Evolutionary conservation across 2,329 filamentous ascomycete genomes (phyloP).

Genomic region (Ophiostoma quercus): DNA sequence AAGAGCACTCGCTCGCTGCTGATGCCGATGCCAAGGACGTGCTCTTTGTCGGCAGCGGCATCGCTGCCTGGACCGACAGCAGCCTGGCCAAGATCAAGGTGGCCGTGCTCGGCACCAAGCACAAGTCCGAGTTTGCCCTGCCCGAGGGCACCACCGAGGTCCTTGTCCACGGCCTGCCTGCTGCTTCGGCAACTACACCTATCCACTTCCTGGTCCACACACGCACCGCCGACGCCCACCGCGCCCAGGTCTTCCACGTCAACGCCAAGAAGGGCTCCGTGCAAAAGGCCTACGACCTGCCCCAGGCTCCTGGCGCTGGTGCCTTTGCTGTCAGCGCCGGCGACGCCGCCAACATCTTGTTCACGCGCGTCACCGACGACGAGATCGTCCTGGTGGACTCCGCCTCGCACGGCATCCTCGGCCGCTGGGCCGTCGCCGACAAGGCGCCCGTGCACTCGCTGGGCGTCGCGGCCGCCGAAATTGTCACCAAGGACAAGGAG

Average conservation of each 20-base stretch:
- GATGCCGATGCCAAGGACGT: constrained; percentile 65
- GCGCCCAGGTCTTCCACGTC: constrained; percentile 77
- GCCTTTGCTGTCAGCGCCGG: constrained; percentile 72
- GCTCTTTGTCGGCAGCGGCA: constrained; percentile 68
- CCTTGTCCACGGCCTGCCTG: constrained; percentile 28
- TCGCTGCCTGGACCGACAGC: constrained; percentile 67
- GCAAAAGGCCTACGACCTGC: constrained; percentile 74
- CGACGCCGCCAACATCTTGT: constrained; percentile 58
- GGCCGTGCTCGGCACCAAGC: constrained; percentile 61
- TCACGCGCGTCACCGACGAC: constrained; percentile 71
- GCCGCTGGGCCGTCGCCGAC: constrained; percentile 59
- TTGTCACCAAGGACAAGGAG: constrained; percentile 58
- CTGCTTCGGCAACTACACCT: constrained; percentile 47
- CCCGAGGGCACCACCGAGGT: constrained; percentile 21
- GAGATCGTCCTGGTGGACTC: constrained; percentile 73
- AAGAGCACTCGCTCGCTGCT: constrained; percentile 66
- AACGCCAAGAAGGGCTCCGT: constrained; percentile 63
- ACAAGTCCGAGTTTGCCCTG: constrained; percentile 38
- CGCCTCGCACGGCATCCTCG: constrained; percentile 67
- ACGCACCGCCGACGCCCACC: constrained; percentile 53
- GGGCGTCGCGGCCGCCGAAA: constrained; percentile 54
- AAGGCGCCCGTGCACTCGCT: constrained; percentile 39
- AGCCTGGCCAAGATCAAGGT: constrained; percentile 55
- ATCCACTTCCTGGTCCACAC: constrained; percentile 83
- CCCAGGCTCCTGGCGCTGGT: constrained; percentile 63